A percentile compares a stretch with the other conserved stretches of the same genome.
Conservation (phyloP, 495 filamentous ascomycete genomes). For the Daldinia decipiens region DNA sequence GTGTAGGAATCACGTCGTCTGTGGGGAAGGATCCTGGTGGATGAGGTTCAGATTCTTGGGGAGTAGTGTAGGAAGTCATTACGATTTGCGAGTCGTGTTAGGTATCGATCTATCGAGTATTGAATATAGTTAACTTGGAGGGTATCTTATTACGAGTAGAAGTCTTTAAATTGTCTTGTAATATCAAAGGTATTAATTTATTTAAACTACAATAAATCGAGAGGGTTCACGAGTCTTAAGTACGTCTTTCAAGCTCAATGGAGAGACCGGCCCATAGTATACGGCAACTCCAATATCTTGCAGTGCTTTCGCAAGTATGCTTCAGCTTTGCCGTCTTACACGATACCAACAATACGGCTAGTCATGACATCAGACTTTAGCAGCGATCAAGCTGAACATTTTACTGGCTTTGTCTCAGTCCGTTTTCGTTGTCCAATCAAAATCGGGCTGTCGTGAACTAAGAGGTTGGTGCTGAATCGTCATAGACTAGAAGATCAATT, state of each 20-base stretch:
- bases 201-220: neutral
- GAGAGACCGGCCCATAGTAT: constrained; percentile 7
- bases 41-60: constrained; percentile 9
- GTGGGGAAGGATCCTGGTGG: constrained; percentile 33
- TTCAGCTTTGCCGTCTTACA: constrained; percentile 5
- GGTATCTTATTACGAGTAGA: neutral
- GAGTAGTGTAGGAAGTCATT: constrained; percentile 30
- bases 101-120: neutral
- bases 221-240: constrained; percentile 12
- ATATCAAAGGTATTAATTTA: neutral
- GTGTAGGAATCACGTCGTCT: constrained; percentile 13
- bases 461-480: constrained; percentile 28
- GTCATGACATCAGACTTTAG: constrained; percentile 40
- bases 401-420: constrained; percentile 33
- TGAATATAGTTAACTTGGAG: neutral
- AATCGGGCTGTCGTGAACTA: constrained; percentile 25
- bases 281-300: neutral
- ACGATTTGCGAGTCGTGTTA: neutral
- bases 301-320: constrained; percentile 14
- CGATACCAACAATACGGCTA: constrained; percentile 8
- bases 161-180: neutral
- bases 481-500: constrained; percentile 23
- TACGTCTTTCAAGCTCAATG: constrained; percentile 5
- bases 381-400: constrained; percentile 24
- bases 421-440: constrained; percentile 39